Evolutionary conservation across 2,329 filamentous ascomycete genomes (phyloP), one percentile per base, ranked within the genome.

Genomic region (Arthrobotrys conoides): DNA sequence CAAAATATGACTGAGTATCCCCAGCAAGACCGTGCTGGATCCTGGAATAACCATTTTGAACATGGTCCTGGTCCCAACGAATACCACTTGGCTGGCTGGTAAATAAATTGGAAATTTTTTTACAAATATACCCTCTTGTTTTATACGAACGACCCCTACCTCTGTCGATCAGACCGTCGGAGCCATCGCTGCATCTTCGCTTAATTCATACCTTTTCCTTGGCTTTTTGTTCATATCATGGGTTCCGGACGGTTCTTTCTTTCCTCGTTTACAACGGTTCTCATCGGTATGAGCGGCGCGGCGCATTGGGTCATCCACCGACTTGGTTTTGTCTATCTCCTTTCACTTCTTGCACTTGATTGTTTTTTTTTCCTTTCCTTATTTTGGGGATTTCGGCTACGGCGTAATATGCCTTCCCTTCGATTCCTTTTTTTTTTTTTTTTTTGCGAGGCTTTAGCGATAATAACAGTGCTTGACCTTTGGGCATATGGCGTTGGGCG

Each of bases 51-150:
- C 82, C 96, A 94, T 9, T 76, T 66, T 44, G 72, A 76, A 90
- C 92, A 83, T 90, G 93, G 93, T 53, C 89, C 92, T 90, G 93
- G 93, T 53, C 89, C 92, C n/a, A 90, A 90, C 83, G 93, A 94
- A 82, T 96, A 96, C 85, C 92, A 96, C 84, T 88, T 91, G 80
- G 92, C 93, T 84, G 93, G 93, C 83, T 97, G 93, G 93, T 96
- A 89, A 81, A 81, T 63, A 71, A 75, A 64, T 69, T 59, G 46
- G 59, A 61, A 55, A 70, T 3, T 8, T 33, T 41, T 68, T 5
- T 57, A 24, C 57, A 38, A 41, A 70, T 76, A 75, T 66, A 55
- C 68, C 24, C 53, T 67, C 46, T 70, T 71, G 65, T 76, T 61
- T 67, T 70, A 67, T 71, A 76, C 67, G 48, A 75, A 76, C 67